Base-by-base conservation (phyloP, 148 eudicot species). In the Amaranthus palmeri region DNA sequence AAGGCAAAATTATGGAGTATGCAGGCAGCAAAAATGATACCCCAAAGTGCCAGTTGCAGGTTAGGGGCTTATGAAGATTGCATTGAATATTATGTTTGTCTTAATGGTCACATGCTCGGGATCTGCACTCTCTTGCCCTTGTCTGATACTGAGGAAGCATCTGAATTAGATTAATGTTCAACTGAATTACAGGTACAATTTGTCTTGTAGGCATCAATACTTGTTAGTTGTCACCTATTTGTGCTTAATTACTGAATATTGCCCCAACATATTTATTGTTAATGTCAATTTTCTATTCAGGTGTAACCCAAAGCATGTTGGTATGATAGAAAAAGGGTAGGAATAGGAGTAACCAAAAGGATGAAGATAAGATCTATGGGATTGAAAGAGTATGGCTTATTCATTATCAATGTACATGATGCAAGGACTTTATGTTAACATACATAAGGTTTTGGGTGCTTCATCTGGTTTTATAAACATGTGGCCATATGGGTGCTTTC, bases 1-100 rank as follows among this genome's bases (percentile, higher is more conserved):
- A 92, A 92, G 80, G 96, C 93, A 8, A 92, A 88, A 83, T 71
- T 92, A 47, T 92, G 97, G 97, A 92, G 85, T 80, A 90, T 92
- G 93, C 76, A 78, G 68, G 87, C 79, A 69, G 97, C 96, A 3
- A 90, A 79, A 63, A 90, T 92, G 97, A 77, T 92, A 74, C 96
- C 97, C 8, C 84, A 76, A 71, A 92, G 93, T 81, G 97, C 91
- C 63, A 92, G 93, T 84, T 88, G 91, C 68, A 82, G 97, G 83
- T 76, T 92, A 81, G 97, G 91, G 47, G 85, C 97, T 73, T 90
- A 92, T 44, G 93, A 90, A 73, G 97, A 92, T 56, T 81, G 87
- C 71, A 79, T 88, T 40, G 96, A 92, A 77, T 92, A 90, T 79
- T 88, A 81, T 84, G 97, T 92, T 76, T 92, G 97, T 78, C 88